These are phyloP conservation scores for Chimonanthus praecox DNA, from an alignment of 164 flowering plant genomes.

Conservation along the genomic window DNA sequence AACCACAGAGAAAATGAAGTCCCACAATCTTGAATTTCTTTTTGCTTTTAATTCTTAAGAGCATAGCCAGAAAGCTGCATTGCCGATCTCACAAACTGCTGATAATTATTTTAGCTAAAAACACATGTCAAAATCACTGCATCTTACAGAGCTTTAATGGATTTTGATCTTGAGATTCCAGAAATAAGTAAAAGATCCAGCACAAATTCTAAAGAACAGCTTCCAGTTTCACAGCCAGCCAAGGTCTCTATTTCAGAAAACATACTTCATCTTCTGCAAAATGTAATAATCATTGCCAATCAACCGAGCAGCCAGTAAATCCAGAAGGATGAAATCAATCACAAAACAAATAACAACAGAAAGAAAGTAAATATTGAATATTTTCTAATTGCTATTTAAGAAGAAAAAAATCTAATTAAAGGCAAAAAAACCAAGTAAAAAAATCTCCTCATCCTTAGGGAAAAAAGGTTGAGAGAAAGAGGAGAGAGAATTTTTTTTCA, in stretches of 20 bases:
- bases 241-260: neutral
- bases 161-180: conserved; percentile 3
- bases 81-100: neutral
- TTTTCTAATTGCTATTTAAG: no score
- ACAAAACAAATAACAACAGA: neutral
- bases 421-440: neutral
- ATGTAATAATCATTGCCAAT: neutral
- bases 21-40: neutral
- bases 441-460: neutral
- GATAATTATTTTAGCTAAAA: neutral
- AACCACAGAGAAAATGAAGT: neutral
- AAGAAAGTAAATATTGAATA: neutral
- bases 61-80: neutral
- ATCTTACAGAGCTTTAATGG: neutral
- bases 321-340: no score
- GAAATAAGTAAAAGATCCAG: neutral
- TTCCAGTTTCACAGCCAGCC: conserved; percentile 2
- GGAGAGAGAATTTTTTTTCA: no score
- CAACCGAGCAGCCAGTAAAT: neutral
- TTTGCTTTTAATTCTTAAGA: neutral
- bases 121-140: neutral
- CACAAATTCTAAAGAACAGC: neutral
- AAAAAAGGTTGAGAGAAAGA: no score
- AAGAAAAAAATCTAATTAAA: neutral
- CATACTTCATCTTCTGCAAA: conserved; percentile 5